Evolutionary conservation across 306 rosid genomes (phyloP).

Genomic region (Spatholobus suberectus): DNA sequence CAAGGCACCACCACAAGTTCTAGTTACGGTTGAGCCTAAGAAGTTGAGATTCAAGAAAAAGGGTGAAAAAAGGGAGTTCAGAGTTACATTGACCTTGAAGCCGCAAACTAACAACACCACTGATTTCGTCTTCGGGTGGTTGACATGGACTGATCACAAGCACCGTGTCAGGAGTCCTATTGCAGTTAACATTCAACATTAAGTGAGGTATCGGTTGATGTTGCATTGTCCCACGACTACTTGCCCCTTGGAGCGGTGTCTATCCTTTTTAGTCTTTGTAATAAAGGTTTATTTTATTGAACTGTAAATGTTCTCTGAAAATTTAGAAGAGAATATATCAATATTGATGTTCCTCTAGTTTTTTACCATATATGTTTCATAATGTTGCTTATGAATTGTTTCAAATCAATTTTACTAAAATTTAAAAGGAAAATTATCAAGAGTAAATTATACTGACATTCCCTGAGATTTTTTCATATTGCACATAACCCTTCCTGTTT

Average conservation of each 20-base stretch:
- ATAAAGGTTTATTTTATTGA: not conserved
- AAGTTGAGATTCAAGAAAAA: slow-evolving; percentile 39
- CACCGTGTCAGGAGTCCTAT: slow-evolving; percentile 55
- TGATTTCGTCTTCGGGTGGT: slow-evolving; percentile 42
- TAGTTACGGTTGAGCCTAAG: slow-evolving; percentile 47
- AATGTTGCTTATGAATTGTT: not conserved
- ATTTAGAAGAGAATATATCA: not conserved
- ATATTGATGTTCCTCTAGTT: not conserved
- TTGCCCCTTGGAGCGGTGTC: too few relatives aligned
- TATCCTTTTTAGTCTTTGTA: not conserved
- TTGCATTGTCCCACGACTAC: too few relatives aligned
- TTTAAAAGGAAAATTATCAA: too few relatives aligned
- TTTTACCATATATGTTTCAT: not conserved
- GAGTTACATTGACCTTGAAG: slow-evolving; percentile 35
- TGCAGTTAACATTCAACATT: slow-evolving; percentile 34
- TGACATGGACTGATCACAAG: slow-evolving; percentile 54
- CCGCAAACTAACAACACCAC: not conserved
- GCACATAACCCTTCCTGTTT: too few relatives aligned
- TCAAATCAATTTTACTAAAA: too few relatives aligned
- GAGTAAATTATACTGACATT: too few relatives aligned
- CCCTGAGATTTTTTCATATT: too few relatives aligned
- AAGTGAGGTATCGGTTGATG: too few relatives aligned
- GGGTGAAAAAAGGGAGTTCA: slow-evolving; percentile 59
- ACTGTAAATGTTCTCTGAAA: not conserved
- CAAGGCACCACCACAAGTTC: slow-evolving; percentile 42